A percentile compares a stretch with the other conserved stretches of the same genome.
These are phyloP conservation scores for Pachysandra terminalis DNA, from an alignment of 164 flowering plant species.

Conservation along the genomic window DNA sequence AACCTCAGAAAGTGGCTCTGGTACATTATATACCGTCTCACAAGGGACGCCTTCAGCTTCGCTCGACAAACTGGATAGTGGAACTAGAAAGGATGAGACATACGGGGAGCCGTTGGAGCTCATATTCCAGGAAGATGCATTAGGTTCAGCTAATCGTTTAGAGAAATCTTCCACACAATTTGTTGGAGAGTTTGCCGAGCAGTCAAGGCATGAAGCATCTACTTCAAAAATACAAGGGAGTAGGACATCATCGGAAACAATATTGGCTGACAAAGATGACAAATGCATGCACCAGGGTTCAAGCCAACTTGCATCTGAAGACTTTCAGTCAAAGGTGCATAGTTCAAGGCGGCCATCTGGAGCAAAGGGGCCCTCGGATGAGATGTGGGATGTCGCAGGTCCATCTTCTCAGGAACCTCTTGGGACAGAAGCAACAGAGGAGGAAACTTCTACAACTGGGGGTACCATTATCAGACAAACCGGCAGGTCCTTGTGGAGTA, in stretches of 20 bases:
- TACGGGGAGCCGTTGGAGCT: slow-evolving; percentile 24
- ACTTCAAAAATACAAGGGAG: slow-evolving; percentile 38
- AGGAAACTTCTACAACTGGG: slow-evolving; percentile 22
- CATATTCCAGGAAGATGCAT: slow-evolving; percentile 37
- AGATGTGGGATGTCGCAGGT: slow-evolving; percentile 69
- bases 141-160: slow-evolving; percentile 54
- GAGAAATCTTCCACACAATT: slow-evolving; percentile 50
- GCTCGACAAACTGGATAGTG: slow-evolving; percentile 20
- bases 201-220: slow-evolving; percentile 42
- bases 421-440: slow-evolving; percentile 32
- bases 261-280: slow-evolving; percentile 20
- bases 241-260: slow-evolving; percentile 22
- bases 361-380: slow-evolving; percentile 63
- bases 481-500: slow-evolving; percentile 71
- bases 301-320: slow-evolving; percentile 22
- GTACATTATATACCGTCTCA: slow-evolving; percentile 11
- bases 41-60: slow-evolving; percentile 16
- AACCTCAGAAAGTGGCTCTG: slow-evolving; percentile 27
- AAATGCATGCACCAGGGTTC: slow-evolving; percentile 19
- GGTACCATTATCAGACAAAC: slow-evolving; percentile 44
- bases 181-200: slow-evolving; percentile 64
- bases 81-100: slow-evolving; percentile 20
- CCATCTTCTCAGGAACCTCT: slow-evolving; percentile 36
- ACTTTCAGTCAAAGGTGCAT: slow-evolving; percentile 25
- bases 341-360: slow-evolving; percentile 36